Evolutionary conservation across 73 alveolate species (phyloP), one percentile per base, ranked within the genome.

Genomic region (Paramecium octaurelia): DNA sequence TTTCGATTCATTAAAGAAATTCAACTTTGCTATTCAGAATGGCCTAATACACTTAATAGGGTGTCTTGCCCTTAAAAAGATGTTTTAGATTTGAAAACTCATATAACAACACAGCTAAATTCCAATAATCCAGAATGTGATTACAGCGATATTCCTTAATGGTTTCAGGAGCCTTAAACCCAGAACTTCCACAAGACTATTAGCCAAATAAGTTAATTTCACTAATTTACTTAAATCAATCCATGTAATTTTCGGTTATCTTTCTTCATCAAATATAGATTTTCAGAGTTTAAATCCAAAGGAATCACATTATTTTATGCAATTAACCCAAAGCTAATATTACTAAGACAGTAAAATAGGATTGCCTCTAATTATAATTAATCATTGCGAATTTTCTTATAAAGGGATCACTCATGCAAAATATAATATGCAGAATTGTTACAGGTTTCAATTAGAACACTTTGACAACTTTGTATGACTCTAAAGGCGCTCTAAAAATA

Each of bases 121-220:
- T 97, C 98, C 99, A 96, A 12, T 95, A 86, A 90, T 96, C 99
- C 4, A 93, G 94, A 20, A 97, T 95, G 8, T 93, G 92, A 21
- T 98, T 98, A 29, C 43, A 95, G 57, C 58, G 40, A 36, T 73
- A 36, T 18, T 64, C 87, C 10, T 29, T 6, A 40, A 73, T 43
- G 16, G 58, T 7, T 77, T 88, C 94, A n/a, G 94, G 94, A 16
- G 94, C 94, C 38, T 76, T 42, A 40, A 24, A 88, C 2, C 40
- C 93, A 10, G 94, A 92, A 69, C 90, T 88, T 20, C 94, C 92
- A 88, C 94, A 88, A 88, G 12, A 3, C 93, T 88, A 18, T 58
- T 36, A 0, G 94, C 80, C 35, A n/a, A 36, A 14, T 31, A 36
- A 36, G 34, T n/a, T 16, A 29, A 12, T 18, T 73, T 70, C 14